A percentile compares a stretch with the other conserved stretches of the same genome.
Conservation (phyloP, 768 basidiomycete species). For the Boletus tomentosulus region DNA sequence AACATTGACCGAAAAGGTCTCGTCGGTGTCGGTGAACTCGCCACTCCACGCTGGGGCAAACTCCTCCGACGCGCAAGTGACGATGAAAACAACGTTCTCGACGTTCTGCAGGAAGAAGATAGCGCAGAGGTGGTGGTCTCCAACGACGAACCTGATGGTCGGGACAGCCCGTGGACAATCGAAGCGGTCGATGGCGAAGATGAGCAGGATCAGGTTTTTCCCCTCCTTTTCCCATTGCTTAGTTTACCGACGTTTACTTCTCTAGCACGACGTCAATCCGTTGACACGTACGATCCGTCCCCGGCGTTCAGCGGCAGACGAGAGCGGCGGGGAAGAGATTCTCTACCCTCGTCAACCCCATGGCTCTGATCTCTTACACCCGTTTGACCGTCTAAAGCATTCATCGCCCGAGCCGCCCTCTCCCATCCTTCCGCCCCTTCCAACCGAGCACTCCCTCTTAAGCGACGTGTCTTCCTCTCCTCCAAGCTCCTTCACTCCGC, state of each 20-base stretch:
- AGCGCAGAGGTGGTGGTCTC: slow-evolving; percentile 26
- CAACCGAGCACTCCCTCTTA: slow-evolving; percentile 27
- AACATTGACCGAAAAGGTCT: slow-evolving; percentile 81
- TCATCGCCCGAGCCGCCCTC: slow-evolving; percentile 27
- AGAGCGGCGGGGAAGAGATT: slow-evolving; percentile 89
- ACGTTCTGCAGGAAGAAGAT: slow-evolving; percentile 30
- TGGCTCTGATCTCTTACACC: slow-evolving; percentile 27
- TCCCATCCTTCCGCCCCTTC: slow-evolving; percentile 30
- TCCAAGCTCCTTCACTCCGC: slow-evolving; percentile 56
- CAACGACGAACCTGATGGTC: slow-evolving; percentile 46
- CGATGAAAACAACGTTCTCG: slow-evolving; percentile 38
- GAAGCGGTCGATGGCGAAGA: slow-evolving; percentile 84
- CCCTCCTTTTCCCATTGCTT: neutral
- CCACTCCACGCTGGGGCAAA: slow-evolving; percentile 92
- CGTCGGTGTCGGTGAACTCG: slow-evolving; percentile 91
- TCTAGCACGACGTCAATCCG: slow-evolving; percentile 43
- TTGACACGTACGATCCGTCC: slow-evolving; percentile 50
- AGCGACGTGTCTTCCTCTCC: slow-evolving; percentile 40
- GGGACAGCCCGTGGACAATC: slow-evolving; percentile 86
- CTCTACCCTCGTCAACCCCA: slow-evolving; percentile 70
- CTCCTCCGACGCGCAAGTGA: slow-evolving; percentile 40
- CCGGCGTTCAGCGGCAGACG: slow-evolving; percentile 67
- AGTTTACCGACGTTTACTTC: slow-evolving; percentile 1
- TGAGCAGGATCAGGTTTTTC: slow-evolving; percentile 60
- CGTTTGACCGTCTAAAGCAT: slow-evolving; percentile 31